Conservation (phyloP, 805 yeast genomes). For the Pichia deserticola region DNA sequence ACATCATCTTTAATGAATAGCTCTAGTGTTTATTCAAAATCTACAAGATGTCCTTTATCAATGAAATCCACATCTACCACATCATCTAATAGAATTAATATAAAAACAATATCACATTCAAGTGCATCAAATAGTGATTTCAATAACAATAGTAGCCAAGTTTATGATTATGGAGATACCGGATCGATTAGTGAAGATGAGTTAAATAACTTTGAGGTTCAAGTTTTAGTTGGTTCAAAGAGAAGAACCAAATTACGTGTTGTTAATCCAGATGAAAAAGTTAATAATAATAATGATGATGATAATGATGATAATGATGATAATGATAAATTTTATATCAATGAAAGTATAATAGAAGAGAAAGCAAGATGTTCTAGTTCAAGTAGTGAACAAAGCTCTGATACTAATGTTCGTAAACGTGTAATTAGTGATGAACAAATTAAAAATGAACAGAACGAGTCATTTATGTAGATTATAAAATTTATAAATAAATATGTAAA, state of each 20-base stretch:
- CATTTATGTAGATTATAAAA: slow-evolving; percentile 1
- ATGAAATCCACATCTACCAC: neutral
- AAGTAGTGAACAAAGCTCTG: slow-evolving; percentile 5
- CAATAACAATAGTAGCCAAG: neutral
- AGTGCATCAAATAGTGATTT: neutral
- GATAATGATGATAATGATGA: no score
- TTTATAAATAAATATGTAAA: neutral
- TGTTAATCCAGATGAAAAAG: slow-evolving; percentile 47
- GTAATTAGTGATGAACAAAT: slow-evolving; percentile 24
- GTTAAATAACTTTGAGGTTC: slow-evolving; percentile 54
- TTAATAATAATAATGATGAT: no score
- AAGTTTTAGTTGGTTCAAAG: slow-evolving; percentile 61
- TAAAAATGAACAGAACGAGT: neutral
- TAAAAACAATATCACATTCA: no score
- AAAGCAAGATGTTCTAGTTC: slow-evolving; percentile 9
- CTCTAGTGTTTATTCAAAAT: neutral
- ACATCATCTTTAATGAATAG: neutral
- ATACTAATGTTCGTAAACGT: slow-evolving; percentile 13
- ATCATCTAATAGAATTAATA: neutral
- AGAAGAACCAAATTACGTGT: slow-evolving; percentile 53
- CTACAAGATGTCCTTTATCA: slow-evolving; percentile 1
- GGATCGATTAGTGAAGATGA: slow-evolving; percentile 26
- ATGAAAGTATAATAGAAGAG: neutral
- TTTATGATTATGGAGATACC: neutral
- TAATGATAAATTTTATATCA: neutral